These are phyloP conservation scores for Gossypium laxum DNA, from an alignment of 441 rosid genomes.

Conservation along the genomic window DNA sequence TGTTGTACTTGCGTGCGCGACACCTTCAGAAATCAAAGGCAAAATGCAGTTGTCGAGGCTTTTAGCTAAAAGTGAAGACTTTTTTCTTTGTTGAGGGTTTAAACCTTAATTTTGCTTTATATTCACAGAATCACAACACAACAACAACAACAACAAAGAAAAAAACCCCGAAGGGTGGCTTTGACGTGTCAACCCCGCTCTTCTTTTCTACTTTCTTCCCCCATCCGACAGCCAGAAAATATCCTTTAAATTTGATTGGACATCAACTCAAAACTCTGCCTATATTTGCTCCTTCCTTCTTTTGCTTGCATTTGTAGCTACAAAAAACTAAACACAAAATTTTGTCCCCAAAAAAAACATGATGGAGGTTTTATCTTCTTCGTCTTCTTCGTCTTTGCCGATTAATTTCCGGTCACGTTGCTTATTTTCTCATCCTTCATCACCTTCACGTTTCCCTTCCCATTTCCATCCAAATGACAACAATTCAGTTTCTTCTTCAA, in stretches of 20 bases:
- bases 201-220: not conserved
- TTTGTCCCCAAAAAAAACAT: not conserved
- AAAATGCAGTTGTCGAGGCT: not conserved
- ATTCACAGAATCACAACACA: not conserved
- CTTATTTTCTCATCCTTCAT: conserved; percentile 20
- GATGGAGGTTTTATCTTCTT: conserved; percentile 55
- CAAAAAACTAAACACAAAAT: not conserved
- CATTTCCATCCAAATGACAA: conserved; percentile 20
- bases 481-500: conserved; percentile 30
- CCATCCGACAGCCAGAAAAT: not conserved
- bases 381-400: conserved; percentile 49
- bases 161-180: not conserved
- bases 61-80: not conserved
- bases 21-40: conserved; percentile 13
- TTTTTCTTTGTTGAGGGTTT: not conserved
- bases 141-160: not conserved
- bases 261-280: not conserved
- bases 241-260: conserved; percentile 10
- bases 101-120: not conserved
- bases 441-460: conserved; percentile 18
- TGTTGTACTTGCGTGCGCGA: conserved; percentile 30
- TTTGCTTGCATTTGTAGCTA: not conserved
- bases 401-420: conserved; percentile 47
- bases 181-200: not conserved
- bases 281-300: not conserved